Base-by-base conservation (phyloP, 2,329 filamentous ascomycete genomes). In the Drechslerella coelobrocha region DNA sequence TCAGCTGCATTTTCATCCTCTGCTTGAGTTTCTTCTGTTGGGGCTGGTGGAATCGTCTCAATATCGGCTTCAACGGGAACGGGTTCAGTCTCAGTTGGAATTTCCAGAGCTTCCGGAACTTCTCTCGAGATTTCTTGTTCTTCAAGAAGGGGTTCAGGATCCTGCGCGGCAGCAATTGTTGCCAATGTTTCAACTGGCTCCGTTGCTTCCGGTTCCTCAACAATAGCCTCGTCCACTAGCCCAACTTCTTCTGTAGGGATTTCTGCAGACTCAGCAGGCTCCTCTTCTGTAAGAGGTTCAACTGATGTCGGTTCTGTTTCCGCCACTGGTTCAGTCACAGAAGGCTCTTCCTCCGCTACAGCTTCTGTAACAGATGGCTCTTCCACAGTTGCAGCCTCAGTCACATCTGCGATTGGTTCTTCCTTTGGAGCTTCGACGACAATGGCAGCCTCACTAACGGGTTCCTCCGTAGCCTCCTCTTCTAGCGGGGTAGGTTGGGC, bases 141-240 rank as follows among this genome's bases (percentile, higher is more conserved):
- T n/a, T n/a, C n/a, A n/a, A n/a, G n/a, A n/a, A n/a, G n/a, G n/a
- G n/a, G n/a, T 23, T 51, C 45, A 41, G n/a, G 12, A 8, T 60
- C 56, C 41, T 27, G 56, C 9, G 10, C 45, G 1, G 23, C n/a
- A 3, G 37, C 21, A 21, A 21, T 29, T 12, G 10, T 29, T 21
- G 54, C 54, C n/a, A n/a, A n/a, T 50, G 55, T 54, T 27, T 60
- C 55, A 45, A 37, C 48, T n/a, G 24, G n/a, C n/a, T 54, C 54
- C 14, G 48, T 43, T 6, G 21, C 26, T 14, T 57, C 53, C 14
- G 48, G 14, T 27, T 66, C 54, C n/a, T 50, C 55, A 26, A 27
- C 14, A 10, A 29, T 27, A 17, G 23, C 27, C 5, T 17, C 2
- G 14, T 60, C 55, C 19, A 45, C 45, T 31, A 39, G 17, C 27